Evolutionary conservation across 2,329 filamentous ascomycete genomes (phyloP).

Genomic region (Penicillium oxalicum): DNA sequence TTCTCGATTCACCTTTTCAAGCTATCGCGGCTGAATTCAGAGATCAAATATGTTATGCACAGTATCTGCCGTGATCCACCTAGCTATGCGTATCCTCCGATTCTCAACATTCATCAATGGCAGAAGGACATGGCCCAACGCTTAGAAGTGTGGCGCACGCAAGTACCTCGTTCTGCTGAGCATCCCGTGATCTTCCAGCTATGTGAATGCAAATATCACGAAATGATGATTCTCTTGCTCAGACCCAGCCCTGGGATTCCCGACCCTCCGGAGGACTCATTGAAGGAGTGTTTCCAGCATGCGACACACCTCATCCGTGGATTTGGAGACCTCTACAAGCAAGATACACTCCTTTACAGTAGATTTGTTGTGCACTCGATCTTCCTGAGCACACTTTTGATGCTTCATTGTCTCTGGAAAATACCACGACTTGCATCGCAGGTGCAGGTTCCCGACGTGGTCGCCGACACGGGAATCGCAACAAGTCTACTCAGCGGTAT

Average conservation of each 20-base stretch:
- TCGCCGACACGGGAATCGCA: slow-evolving; percentile 39
- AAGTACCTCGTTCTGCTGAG: slow-evolving; percentile 29
- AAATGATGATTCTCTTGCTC: slow-evolving; percentile 46
- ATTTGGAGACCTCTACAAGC: slow-evolving; percentile 42
- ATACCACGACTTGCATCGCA: slow-evolving; percentile 38
- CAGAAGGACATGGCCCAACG: slow-evolving; percentile 39
- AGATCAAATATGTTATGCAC: slow-evolving; percentile 54
- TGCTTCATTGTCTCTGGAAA: slow-evolving; percentile 48
- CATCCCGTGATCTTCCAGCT: slow-evolving; percentile 18
- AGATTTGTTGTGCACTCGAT: slow-evolving; percentile 48
- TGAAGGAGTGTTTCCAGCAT: slow-evolving; percentile 42
- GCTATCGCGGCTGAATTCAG: slow-evolving; percentile 45
- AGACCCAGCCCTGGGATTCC: slow-evolving; percentile 50
- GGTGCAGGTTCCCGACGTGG: slow-evolving; percentile 37
- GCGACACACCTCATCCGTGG: slow-evolving; percentile 39
- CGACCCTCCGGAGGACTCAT: slow-evolving; percentile 38
- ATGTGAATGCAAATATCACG: slow-evolving; percentile 46
- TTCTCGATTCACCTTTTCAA: slow-evolving; percentile 47
- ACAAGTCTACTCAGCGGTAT: slow-evolving; percentile 47
- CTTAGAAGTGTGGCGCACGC: slow-evolving; percentile 38
- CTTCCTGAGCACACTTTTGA: slow-evolving; percentile 45
- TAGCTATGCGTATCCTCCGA: slow-evolving; percentile 45
- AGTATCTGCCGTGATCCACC: slow-evolving; percentile 47
- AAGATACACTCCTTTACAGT: slow-evolving; percentile 43
- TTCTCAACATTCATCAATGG: slow-evolving; percentile 44